Base-by-base conservation (phyloP, 805 yeast species). In the Barnettozyma sucrosica region DNA sequence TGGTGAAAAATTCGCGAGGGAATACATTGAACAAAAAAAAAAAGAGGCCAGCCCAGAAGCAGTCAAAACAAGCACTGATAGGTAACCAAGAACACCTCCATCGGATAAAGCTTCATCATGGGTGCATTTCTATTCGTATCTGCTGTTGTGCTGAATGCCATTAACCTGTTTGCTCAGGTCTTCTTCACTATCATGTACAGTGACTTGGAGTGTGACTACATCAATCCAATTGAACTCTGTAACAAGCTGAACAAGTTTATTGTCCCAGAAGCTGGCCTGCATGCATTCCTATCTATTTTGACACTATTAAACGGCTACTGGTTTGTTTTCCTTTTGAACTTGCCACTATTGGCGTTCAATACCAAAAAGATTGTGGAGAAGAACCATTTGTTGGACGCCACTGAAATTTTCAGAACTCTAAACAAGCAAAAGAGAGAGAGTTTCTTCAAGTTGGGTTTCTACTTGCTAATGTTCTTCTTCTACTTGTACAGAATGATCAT, bases 221-320 rank as follows among this genome's bases (percentile, higher is more conserved):
- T 92, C 71, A 93, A 92, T 68, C 98, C 98, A 48, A 89, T 92
- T 65, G 98, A 92, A 70, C 76, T 93, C 59, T 93, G 99, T 72
- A 88, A 88, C 71, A 84, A 87, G 62, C 79, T 93, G 65, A 93
- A 93, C 75, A 82, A 85, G 58, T 82, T 87, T 70, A 82, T 92
- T 58, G 73, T 85, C 36, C 97, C 97, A 43, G 98, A 93, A 69
- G 96, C 96, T 24, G 82, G 75, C 4, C 69, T 87, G 49, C 97
- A 92, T 61, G 93, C 76, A 2, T 71, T 83, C 49, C 65, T 89
- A 54, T 76, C 96, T 7, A 50, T 75, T 4, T 68, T 87, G 55
- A 84, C 92, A 65, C 72, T 93, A 57, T 64, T 92, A 54, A 86
- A 86, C 54, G 97, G 98, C 20, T 88, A 86, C 71, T 90, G 97